A percentile compares a stretch with the other conserved stretches of the same genome.
phyloP scores from a whole-genome alignment of 441 rosid genomes.

The Aquilaria agallochum region DNA sequence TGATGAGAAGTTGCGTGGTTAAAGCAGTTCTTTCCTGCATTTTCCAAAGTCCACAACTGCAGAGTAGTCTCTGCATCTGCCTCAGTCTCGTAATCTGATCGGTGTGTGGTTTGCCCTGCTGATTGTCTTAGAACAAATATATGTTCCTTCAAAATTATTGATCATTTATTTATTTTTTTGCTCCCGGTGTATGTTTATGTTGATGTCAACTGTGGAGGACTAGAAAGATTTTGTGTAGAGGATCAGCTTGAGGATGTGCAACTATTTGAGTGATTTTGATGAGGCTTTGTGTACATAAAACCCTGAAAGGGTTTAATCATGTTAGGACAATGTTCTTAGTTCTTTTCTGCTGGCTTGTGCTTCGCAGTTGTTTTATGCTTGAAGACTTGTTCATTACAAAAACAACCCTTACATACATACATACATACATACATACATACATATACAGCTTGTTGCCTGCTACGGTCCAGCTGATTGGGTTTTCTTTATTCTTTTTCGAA shows the following conservation, averaged over 20 bases:
- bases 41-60: neutral
- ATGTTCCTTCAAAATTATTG: slow-evolving; percentile 7
- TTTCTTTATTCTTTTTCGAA: too few relatives aligned
- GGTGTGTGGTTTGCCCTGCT: slow-evolving; percentile 13
- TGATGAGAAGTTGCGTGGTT: slow-evolving; percentile 8
- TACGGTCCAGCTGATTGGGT: too few relatives aligned
- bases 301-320: slow-evolving; percentile 10
- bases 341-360: neutral
- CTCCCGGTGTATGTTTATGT: slow-evolving; percentile 16
- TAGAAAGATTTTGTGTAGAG: slow-evolving; percentile 26
- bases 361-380: neutral
- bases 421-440: too few relatives aligned
- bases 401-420: too few relatives aligned
- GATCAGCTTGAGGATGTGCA: slow-evolving; percentile 23
- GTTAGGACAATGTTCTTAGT: slow-evolving; percentile 10
- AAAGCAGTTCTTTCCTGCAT: slow-evolving; percentile 2
- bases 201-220: slow-evolving; percentile 32
- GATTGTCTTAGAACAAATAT: slow-evolving; percentile 17
- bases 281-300: slow-evolving; percentile 28
- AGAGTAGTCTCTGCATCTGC: too few relatives aligned
- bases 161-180: slow-evolving; percentile 4
- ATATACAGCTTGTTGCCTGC: too few relatives aligned
- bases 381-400: too few relatives aligned
- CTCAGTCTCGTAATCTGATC: too few relatives aligned
- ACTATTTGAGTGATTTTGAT: slow-evolving; percentile 21